A percentile compares a stretch with the other conserved stretches of the same genome.
Conservation (phyloP, 257 asterid species). For the Echites panduratus region DNA sequence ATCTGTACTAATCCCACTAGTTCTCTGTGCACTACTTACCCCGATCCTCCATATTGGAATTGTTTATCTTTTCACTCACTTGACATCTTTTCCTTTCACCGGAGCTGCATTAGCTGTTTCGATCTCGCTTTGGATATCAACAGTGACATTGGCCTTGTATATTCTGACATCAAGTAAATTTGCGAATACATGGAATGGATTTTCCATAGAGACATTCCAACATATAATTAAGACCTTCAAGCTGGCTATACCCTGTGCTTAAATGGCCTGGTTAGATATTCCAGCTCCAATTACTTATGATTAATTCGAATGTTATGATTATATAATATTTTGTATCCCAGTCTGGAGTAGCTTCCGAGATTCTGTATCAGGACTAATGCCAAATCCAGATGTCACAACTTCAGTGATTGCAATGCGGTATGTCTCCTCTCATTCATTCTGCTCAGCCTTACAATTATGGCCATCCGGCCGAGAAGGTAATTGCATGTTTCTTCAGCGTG, state of each 20-base stretch:
- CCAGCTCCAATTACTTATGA: background rate
- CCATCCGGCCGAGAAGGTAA: no score
- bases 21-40: constrained; percentile 46
- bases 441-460: background rate
- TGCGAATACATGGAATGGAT: constrained; percentile 50
- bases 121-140: constrained; percentile 57
- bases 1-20: constrained; percentile 44
- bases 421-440: background rate
- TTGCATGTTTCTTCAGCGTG: constrained; percentile 20
- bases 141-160: constrained; percentile 34
- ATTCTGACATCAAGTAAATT: constrained; percentile 35
- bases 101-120: constrained; percentile 69
- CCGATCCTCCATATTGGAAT: constrained; percentile 48
- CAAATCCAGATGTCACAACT: constrained; percentile 56
- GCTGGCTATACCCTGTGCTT: constrained; percentile 69
- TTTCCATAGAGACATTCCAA: constrained; percentile 30
- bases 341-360: constrained; percentile 86
- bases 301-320: background rate
- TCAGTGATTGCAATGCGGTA: constrained; percentile 87
- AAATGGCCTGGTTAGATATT: constrained; percentile 61
- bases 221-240: constrained; percentile 30
- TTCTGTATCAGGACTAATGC: constrained; percentile 84
- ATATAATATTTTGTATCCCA: constrained; percentile 16
- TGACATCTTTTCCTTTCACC: constrained; percentile 37
- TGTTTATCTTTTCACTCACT: constrained; percentile 37